A percentile compares a stretch with the other conserved stretches of the same genome.
Evolutionary conservation across 2,329 filamentous ascomycete species (phyloP).

Genomic region (Ophiostoma sp.): DNA sequence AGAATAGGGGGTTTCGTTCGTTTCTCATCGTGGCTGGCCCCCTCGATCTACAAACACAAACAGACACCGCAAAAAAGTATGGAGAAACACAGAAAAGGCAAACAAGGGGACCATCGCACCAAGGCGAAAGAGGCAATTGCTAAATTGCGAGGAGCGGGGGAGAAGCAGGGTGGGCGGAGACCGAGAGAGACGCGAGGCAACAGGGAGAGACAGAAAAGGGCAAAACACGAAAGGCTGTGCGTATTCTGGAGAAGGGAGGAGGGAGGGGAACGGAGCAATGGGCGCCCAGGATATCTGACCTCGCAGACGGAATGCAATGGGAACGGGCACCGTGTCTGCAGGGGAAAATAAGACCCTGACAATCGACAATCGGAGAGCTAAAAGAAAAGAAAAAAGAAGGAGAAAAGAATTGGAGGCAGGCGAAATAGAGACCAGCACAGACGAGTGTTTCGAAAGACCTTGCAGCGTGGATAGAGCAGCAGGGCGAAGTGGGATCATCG

Average conservation of each 20-base stretch:
- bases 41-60: neutral
- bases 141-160: constrained; percentile 27
- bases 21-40: neutral
- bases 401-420: neutral
- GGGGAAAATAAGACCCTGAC: constrained; percentile 1
- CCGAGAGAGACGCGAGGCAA: neutral
- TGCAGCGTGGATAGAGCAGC: neutral
- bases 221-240: neutral
- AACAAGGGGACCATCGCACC: constrained; percentile 22
- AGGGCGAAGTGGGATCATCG: neutral
- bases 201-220: neutral
- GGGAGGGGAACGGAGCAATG: neutral
- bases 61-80: neutral
- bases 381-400: neutral
- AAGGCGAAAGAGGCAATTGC: constrained; percentile 26
- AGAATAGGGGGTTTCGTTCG: neutral
- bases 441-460: neutral
- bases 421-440: constrained; percentile 9
- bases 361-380: neutral
- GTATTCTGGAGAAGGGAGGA: neutral
- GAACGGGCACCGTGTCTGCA: constrained; percentile 2
- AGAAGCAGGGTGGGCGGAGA: neutral
- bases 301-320: neutral
- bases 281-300: neutral
- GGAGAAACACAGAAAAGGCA: constrained; percentile 9